Percentiles rank a stretch among this genome's conserved stretches.
phyloP scores from a whole-genome alignment of 768 basidiomycete genomes.

The Lactifluus pinguis region DNA sequence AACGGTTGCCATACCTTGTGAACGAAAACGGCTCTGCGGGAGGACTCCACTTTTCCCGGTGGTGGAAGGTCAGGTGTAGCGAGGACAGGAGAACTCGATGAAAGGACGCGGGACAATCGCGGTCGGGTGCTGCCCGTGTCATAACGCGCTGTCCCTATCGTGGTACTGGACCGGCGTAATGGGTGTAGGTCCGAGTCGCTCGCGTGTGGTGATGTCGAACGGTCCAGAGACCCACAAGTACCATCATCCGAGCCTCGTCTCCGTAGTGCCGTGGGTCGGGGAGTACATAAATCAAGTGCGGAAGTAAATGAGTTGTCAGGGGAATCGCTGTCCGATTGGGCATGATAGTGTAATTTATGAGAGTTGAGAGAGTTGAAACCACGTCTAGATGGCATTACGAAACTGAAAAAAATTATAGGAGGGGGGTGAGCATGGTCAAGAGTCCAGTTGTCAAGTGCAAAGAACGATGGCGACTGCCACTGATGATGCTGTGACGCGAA shows the following conservation, averaged over 20 bases:
- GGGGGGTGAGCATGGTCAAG: conserved; percentile 5
- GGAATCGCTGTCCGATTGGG: background rate
- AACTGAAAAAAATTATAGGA: background rate
- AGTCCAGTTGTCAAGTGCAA: background rate
- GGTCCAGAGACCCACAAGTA: conserved; percentile 10
- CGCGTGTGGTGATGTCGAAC: background rate
- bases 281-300: conserved; percentile 5
- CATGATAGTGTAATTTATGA: background rate
- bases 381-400: conserved; percentile 16
- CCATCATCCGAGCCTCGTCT: conserved; percentile 27
- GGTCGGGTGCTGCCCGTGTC: conserved; percentile 13
- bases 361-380: background rate
- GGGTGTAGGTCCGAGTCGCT: conserved; percentile 10
- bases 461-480: background rate
- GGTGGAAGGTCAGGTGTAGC: background rate
- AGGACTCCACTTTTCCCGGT: background rate
- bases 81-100: conserved; percentile 1
- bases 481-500: background rate
- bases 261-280: conserved; percentile 7
- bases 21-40: conserved; percentile 39
- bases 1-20: conserved; percentile 39
- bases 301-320: conserved; percentile 17
- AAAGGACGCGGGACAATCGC: conserved; percentile 13
- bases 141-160: conserved; percentile 2
- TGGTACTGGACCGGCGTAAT: conserved; percentile 13